phyloP scores from a whole-genome alignment of 2,329 filamentous ascomycete species.

The Talaromyces sp. region DNA sequence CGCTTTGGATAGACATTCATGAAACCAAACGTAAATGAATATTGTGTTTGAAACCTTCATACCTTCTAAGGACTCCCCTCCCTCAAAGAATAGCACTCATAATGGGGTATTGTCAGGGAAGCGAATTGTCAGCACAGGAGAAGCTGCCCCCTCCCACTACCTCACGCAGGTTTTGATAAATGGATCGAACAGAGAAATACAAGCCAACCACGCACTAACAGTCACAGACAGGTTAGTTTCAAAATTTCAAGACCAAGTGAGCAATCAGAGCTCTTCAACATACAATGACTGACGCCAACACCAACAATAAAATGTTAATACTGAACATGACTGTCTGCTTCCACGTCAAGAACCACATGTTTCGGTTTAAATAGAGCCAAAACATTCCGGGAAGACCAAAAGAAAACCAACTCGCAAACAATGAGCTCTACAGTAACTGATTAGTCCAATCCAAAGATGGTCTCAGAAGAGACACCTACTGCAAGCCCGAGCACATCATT shows the following conservation, averaged over 20 bases:
- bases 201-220: constrained; percentile 29
- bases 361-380: constrained; percentile 32
- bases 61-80: too few species aligned
- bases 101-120: too few species aligned
- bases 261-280: neutral
- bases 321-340: constrained; percentile 22
- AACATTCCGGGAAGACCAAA: constrained; percentile 35
- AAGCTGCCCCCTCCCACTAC: constrained; percentile 19
- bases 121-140: constrained; percentile 21
- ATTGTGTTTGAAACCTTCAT: neutral
- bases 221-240: constrained; percentile 4
- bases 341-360: constrained; percentile 22
- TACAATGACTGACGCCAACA: constrained; percentile 18
- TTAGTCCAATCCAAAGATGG: constrained; percentile 1
- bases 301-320: constrained; percentile 16
- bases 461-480: constrained; percentile 16
- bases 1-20: neutral
- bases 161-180: constrained; percentile 16
- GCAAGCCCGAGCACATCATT: constrained; percentile 65
- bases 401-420: constrained; percentile 68
- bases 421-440: constrained; percentile 42
- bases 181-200: constrained; percentile 29
- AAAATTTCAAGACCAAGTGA: neutral
- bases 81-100: too few species aligned
- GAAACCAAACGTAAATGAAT: neutral